Evolutionary conservation across 2,329 filamentous ascomycete species (phyloP), one percentile per base, ranked within the genome.

Genomic region (Colletotrichum caudatum): DNA sequence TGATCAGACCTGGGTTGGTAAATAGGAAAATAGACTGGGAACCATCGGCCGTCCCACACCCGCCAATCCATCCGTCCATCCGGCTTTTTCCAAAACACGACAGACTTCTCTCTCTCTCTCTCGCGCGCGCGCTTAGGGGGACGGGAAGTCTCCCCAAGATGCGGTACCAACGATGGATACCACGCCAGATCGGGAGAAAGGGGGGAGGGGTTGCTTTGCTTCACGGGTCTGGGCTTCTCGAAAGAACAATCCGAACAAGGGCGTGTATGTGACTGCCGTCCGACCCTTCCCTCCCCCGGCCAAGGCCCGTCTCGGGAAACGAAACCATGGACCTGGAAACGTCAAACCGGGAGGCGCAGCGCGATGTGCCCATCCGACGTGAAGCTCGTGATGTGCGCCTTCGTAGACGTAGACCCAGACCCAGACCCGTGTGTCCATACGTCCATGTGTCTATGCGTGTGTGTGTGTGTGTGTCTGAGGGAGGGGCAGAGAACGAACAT

Each of bases 101-200:
- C 44, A 12, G 46, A 11, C 46, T 4, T n/a, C 18, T 20, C 9
- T n/a, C 20, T 20, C 16, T 46, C 44, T 46, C 20, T n/a, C 44
- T 1, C n/a, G n/a, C n/a, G n/a, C n/a, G n/a, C n/a, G n/a, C n/a
- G n/a, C n/a, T n/a, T n/a, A n/a, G n/a, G n/a, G 20, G 46, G 16
- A 12, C 2, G 46, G 4, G 20, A 7, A 7, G 9, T 12, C 20
- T 23, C 46, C 20, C 9, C 46, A 48, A n/a, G 12, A 20, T 7
- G 9, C 14, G 16, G 54, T 54, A 8, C 51, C 35, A 6, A 23
- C 23, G 56, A 46, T 60, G 23, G 14, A 44, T 39, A 29, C 57
- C 39, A 60, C 37, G 23, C 39, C 39, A 60, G 39, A 60, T 44
- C 61, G 37, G 61, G 8, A 46, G 8, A 46, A n/a, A 46, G 14